These are phyloP conservation scores for Sporobolomyces phaffii DNA, from an alignment of 768 basidiomycete genomes.

Conservation along the genomic window DNA sequence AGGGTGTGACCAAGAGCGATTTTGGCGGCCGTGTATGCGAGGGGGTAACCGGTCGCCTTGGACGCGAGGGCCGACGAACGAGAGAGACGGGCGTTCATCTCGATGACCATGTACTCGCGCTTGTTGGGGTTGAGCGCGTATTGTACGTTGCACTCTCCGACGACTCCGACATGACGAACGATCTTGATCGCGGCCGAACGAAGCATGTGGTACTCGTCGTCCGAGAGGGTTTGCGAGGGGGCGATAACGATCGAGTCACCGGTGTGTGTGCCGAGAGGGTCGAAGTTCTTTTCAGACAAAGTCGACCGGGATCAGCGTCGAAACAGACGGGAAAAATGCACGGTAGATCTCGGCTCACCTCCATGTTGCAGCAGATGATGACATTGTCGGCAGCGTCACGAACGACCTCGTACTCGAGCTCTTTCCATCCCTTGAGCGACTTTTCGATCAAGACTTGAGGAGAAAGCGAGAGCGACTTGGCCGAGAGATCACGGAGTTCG, in stretches of 20 bases:
- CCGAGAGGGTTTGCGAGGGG: slow-evolving; percentile 96
- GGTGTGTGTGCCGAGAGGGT: slow-evolving; percentile 95
- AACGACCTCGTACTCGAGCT: slow-evolving; percentile 99
- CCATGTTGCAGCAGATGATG: slow-evolving; percentile 99
- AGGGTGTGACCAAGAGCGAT: slow-evolving; percentile 93
- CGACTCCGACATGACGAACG: slow-evolving; percentile 93
- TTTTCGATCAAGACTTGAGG: slow-evolving; percentile 98
- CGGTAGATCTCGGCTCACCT: slow-evolving; percentile 56
- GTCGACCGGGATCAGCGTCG: neutral
- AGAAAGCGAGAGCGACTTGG: slow-evolving; percentile 92
- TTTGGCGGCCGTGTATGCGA: slow-evolving; percentile 97
- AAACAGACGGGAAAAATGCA: neutral
- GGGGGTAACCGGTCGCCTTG: slow-evolving; percentile 95
- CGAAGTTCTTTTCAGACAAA: slow-evolving; percentile 73
- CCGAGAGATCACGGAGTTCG: slow-evolving; percentile 81
- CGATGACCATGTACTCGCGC: slow-evolving; percentile 97
- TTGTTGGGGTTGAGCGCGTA: slow-evolving; percentile 93
- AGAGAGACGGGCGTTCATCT: slow-evolving; percentile 96
- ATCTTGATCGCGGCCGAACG: slow-evolving; percentile 97
- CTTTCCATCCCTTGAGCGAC: slow-evolving; percentile 99
- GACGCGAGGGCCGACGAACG: slow-evolving; percentile 96
- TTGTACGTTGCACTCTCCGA: slow-evolving; percentile 99
- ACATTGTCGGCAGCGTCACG: slow-evolving; percentile 96
- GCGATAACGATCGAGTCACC: slow-evolving; percentile 98
- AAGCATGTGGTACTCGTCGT: slow-evolving; percentile 98